Evolutionary conservation across 495 filamentous ascomycete species (phyloP), one percentile per base, ranked within the genome.

Genomic region (Zalerion maritima): DNA sequence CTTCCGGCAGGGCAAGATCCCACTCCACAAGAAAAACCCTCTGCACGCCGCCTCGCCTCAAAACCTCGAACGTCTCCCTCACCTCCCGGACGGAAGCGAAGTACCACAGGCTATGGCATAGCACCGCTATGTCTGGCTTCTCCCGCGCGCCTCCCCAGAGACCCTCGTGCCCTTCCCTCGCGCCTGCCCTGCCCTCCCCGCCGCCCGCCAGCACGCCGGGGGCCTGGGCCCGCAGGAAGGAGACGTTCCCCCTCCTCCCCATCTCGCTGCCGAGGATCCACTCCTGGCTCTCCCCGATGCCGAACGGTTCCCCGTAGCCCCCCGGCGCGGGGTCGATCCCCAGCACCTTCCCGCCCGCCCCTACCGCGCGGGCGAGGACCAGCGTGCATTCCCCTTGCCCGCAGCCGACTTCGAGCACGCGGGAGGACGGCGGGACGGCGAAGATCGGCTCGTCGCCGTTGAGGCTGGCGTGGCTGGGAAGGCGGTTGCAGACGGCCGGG

Each of bases 381-480:
- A 47, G 41, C 0, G 65, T 66, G 35, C 47, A 54, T 32, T 64
- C 60, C 3, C 66, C 67, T 34, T 70, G 66, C 11, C 66, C 66
- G 45, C 66, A 69, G 26, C 64, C 67, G 17, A 72, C 36, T 40
- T 70, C 67, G 4, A 72, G 53, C 18, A 69, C 40, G 19, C 52
- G 57, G 10, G 47, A 44, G 24, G 45, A 61, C 0, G 53, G 39
- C 2, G 20, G 15, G 33, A 62, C 54, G 29, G 20, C 29, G n/a
- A n/a, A n/a, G n/a, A n/a, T n/a, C n/a, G n/a, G n/a, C n/a, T n/a
- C n/a, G n/a, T n/a, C n/a, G n/a, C n/a, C n/a, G n/a, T n/a, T n/a
- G n/a, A n/a, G n/a, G n/a, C n/a, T n/a, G n/a, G n/a, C n/a, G n/a
- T n/a, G n/a, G n/a, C n/a, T n/a, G n/a, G n/a, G n/a, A n/a, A n/a